Percentiles rank a stretch among this genome's conserved stretches.
Evolutionary conservation across 2,329 filamentous ascomycete genomes (phyloP).

Genomic region (Cadophora luteo-olivacea): DNA sequence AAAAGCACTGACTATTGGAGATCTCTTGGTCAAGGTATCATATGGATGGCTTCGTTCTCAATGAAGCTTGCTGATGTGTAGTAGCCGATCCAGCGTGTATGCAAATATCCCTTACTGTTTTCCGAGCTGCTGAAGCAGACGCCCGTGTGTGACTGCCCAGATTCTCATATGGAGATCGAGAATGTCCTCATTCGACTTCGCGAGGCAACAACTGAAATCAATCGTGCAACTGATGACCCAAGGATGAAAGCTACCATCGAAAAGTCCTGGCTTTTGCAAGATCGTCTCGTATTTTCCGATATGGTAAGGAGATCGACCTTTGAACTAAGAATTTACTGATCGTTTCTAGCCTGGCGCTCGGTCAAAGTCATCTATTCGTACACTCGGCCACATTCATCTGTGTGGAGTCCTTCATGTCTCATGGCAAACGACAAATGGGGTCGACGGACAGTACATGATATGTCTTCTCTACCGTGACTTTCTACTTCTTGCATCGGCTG

Average conservation of each 20-base stretch:
- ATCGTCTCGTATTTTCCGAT: constrained; percentile 76
- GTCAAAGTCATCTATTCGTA: constrained; percentile 72
- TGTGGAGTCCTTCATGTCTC: constrained; percentile 86
- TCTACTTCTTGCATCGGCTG: constrained; percentile 74
- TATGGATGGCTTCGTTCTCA: not conserved
- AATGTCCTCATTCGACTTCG: constrained; percentile 74
- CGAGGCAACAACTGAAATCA: constrained; percentile 79
- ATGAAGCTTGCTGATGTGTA: constrained; percentile 21
- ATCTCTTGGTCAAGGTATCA: constrained; percentile 85
- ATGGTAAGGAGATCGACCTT: constrained; percentile 58
- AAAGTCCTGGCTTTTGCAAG: constrained; percentile 85
- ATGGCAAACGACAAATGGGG: constrained; percentile 73
- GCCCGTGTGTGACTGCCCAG: constrained; percentile 83
- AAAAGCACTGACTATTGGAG: constrained; percentile 82
- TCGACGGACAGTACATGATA: constrained; percentile 82
- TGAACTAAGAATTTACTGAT: not conserved
- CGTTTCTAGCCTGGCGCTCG: constrained; percentile 51
- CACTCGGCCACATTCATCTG: constrained; percentile 79
- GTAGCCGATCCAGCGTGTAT: constrained; percentile 90
- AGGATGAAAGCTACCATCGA: constrained; percentile 73
- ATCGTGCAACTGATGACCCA: constrained; percentile 81
- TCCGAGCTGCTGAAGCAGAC: constrained; percentile 83
- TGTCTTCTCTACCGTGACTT: constrained; percentile 84
- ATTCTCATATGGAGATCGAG: constrained; percentile 80
- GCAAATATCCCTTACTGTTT: constrained; percentile 89